Evolutionary conservation across 2,329 filamentous ascomycete genomes (phyloP).

Genomic region (Didymella glomerata): DNA sequence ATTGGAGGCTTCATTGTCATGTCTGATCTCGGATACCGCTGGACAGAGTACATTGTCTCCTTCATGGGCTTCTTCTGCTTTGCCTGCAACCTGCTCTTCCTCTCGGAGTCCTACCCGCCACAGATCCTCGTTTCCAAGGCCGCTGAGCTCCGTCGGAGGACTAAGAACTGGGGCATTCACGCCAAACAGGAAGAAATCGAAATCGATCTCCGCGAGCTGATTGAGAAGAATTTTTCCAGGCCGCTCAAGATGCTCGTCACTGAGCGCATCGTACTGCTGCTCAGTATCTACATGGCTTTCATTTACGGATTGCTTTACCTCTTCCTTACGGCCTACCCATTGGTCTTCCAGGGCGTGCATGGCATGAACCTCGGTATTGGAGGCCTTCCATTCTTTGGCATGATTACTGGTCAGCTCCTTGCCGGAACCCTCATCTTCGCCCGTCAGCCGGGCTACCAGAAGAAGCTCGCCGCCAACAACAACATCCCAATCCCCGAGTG

Average conservation of each 20-base stretch:
- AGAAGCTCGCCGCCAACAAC: slow-evolving; percentile 57
- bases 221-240: slow-evolving; percentile 64
- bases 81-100: slow-evolving; percentile 61
- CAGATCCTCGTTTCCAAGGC: slow-evolving; percentile 66
- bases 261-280: slow-evolving; percentile 58
- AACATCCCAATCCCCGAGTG: slow-evolving; percentile 64
- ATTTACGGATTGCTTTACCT: slow-evolving; percentile 78
- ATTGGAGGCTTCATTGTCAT: slow-evolving; percentile 64
- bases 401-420: slow-evolving; percentile 77
- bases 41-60: slow-evolving; percentile 63
- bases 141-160: slow-evolving; percentile 62
- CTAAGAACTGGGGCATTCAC: slow-evolving; percentile 70
- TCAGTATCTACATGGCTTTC: slow-evolving; percentile 47
- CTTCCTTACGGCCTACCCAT: slow-evolving; percentile 83
- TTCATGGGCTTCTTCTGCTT: slow-evolving; percentile 65
- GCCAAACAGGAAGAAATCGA: slow-evolving; percentile 64
- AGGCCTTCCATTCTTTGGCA: slow-evolving; percentile 85
- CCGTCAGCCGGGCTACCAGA: slow-evolving; percentile 73
- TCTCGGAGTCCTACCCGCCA: slow-evolving; percentile 66
- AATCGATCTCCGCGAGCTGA: slow-evolving; percentile 58
- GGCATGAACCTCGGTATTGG: slow-evolving; percentile 73
- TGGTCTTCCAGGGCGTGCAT: slow-evolving; percentile 79
- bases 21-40: slow-evolving; percentile 62
- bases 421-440: slow-evolving; percentile 71
- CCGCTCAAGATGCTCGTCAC: slow-evolving; percentile 59